These are phyloP conservation scores for Raphanus sativus DNA, from an alignment of 345 rosid species.

Conservation along the genomic window DNA sequence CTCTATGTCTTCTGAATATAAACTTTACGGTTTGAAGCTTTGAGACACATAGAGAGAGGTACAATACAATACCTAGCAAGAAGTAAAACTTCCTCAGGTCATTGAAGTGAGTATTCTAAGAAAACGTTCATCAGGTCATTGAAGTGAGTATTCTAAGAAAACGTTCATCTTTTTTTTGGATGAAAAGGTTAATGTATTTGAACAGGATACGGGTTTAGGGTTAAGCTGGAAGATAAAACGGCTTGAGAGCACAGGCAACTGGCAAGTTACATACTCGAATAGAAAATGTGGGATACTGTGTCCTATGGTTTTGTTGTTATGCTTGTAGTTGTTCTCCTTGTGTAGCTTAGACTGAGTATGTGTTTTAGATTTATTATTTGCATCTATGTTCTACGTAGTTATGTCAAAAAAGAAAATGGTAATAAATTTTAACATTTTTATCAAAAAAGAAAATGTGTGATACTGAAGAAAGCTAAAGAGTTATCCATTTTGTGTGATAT, in stretches of 20 bases:
- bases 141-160: slow-evolving; percentile 8
- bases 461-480: background rate
- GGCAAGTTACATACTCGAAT: background rate
- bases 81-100: background rate
- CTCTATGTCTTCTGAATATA: too few species aligned
- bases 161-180: background rate
- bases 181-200: background rate
- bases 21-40: too few species aligned
- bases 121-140: background rate
- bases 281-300: background rate
- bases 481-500: background rate
- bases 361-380: too few species aligned
- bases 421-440: too few species aligned
- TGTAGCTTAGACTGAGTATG: too few species aligned
- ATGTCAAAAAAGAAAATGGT: too few species aligned
- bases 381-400: too few species aligned
- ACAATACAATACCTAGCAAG: too few species aligned
- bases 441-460: too few species aligned
- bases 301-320: too few species aligned
- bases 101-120: slow-evolving; percentile 26
- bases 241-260: background rate
- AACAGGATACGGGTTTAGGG: background rate
- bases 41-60: too few species aligned
- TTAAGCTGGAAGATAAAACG: background rate
- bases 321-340: too few species aligned